Percentiles rank a stretch among this genome's conserved stretches.
These are phyloP conservation scores for Metarhizium anisopliae DNA, from an alignment of 2,329 filamentous ascomycete species.

Conservation along the genomic window DNA sequence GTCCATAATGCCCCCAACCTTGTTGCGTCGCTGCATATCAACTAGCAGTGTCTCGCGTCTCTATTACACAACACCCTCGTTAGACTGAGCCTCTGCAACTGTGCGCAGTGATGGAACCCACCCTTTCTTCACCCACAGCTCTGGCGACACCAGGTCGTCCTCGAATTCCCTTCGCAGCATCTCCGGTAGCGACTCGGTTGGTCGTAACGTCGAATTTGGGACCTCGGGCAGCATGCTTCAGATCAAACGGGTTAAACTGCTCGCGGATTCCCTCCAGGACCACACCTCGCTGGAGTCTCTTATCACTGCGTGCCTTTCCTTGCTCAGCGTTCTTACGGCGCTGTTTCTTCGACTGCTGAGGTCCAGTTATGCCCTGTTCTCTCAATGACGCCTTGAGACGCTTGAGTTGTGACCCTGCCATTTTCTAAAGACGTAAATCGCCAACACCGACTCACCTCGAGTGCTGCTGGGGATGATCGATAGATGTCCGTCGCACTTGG, in stretches of 20 bases:
- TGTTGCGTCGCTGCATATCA: conserved; percentile 82
- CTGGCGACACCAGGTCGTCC: conserved; percentile 78
- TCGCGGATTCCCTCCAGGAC: conserved; percentile 83
- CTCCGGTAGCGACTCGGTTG: conserved; percentile 43
- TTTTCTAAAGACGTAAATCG: conserved; percentile 30
- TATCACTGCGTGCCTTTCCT: conserved; percentile 56
- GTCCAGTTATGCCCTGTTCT: conserved; percentile 82
- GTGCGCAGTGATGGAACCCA: conserved; percentile 27
- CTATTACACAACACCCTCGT: conserved; percentile 26
- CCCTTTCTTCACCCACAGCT: conserved; percentile 76
- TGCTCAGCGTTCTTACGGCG: conserved; percentile 65
- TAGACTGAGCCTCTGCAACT: not conserved
- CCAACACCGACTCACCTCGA: conserved; percentile 1
- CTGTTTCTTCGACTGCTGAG: conserved; percentile 92
- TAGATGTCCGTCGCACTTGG: not conserved
- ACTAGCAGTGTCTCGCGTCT: conserved; percentile 76
- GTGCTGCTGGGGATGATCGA: conserved; percentile 9
- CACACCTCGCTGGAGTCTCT: conserved; percentile 66
- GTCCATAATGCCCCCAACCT: conserved; percentile 87
- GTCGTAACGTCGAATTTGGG: conserved; percentile 82
- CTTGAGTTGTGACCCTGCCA: conserved; percentile 96
- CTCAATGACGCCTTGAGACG: conserved; percentile 84
- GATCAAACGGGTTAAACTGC: conserved; percentile 95
- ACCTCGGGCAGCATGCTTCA: conserved; percentile 68
- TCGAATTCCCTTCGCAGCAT: conserved; percentile 49